These are phyloP conservation scores for Cutaneotrichosporon mucoides DNA, from an alignment of 1,284 basidiomycete species.

Conservation along the genomic window DNA sequence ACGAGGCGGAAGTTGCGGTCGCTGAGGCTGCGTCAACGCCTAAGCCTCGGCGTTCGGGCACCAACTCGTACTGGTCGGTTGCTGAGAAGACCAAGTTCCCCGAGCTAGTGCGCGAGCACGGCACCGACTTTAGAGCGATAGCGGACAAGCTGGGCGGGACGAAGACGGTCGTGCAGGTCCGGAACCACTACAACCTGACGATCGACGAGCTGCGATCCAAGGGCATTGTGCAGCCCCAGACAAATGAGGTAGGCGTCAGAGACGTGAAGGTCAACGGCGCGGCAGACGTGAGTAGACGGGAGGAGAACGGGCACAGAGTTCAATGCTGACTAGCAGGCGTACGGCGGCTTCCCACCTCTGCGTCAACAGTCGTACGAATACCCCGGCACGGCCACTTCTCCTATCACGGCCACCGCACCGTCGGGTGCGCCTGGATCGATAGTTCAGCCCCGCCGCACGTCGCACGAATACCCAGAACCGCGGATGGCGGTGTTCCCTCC, in stretches of 20 bases:
- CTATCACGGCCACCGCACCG: constrained; percentile 6
- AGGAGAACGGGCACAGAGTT: too few relatives aligned
- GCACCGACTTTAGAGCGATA: constrained; percentile 70
- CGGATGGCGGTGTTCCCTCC: constrained; percentile 41
- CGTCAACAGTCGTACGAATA: background rate
- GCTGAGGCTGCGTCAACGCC: constrained; percentile 4
- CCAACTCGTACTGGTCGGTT: constrained; percentile 55
- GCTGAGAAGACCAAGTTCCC: constrained; percentile 58
- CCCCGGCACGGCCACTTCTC: background rate
- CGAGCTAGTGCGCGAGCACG: constrained; percentile 62
- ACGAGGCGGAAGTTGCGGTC: background rate
- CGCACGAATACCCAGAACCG: constrained; percentile 23
- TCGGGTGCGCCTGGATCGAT: background rate
- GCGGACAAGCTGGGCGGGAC: constrained; percentile 63
- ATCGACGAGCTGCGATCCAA: constrained; percentile 12
- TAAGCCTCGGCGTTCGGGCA: constrained; percentile 22
- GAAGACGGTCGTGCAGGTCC: constrained; percentile 75
- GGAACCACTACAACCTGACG: constrained; percentile 52
- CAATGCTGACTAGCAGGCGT: background rate
- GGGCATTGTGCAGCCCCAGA: constrained; percentile 14
- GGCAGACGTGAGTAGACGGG: constrained; percentile 1
- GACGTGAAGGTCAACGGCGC: constrained; percentile 21
- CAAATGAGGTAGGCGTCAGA: constrained; percentile 17
- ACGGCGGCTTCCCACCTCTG: constrained; percentile 13
- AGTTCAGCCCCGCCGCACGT: background rate